Percentiles rank a stretch among this genome's conserved stretches.
phyloP scores from a whole-genome alignment of 73 alveolate species.

The Tetrahymena elliotti region DNA sequence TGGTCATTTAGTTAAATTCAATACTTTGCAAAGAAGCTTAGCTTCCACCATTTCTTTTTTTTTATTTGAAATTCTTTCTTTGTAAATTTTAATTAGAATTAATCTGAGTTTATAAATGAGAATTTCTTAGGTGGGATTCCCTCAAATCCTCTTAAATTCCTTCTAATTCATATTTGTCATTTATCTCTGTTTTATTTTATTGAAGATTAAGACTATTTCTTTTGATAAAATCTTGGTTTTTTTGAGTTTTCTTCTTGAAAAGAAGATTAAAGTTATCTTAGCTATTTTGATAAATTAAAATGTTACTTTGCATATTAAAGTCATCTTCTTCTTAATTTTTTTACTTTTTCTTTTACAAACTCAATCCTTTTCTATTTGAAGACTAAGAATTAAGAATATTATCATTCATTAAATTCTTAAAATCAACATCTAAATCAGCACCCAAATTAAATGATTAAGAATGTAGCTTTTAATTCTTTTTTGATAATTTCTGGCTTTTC shows the following conservation, averaged over 20 bases:
- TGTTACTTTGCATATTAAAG: background rate
- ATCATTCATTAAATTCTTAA: background rate
- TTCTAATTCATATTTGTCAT: background rate
- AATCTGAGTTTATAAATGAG: background rate
- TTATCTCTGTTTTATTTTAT: background rate
- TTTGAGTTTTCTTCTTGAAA: background rate
- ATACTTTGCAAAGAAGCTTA: background rate
- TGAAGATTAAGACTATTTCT: no score
- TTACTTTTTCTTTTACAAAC: background rate
- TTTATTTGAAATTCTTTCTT: background rate
- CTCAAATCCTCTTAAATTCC: background rate
- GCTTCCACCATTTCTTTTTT: background rate
- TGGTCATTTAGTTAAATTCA: background rate
- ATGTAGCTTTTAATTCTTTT: background rate
- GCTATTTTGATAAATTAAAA: background rate
- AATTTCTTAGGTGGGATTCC: background rate
- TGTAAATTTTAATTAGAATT: background rate
- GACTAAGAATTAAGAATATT: background rate
- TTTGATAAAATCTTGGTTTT: background rate
- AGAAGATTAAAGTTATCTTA: background rate
- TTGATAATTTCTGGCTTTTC: background rate
- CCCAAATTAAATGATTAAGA: background rate
- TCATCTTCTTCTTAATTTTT: background rate
- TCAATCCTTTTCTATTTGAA: background rate
- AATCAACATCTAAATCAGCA: background rate